phyloP scores from a whole-genome alignment of 129 eudicot species.

The Centaurea solstitialis region DNA sequence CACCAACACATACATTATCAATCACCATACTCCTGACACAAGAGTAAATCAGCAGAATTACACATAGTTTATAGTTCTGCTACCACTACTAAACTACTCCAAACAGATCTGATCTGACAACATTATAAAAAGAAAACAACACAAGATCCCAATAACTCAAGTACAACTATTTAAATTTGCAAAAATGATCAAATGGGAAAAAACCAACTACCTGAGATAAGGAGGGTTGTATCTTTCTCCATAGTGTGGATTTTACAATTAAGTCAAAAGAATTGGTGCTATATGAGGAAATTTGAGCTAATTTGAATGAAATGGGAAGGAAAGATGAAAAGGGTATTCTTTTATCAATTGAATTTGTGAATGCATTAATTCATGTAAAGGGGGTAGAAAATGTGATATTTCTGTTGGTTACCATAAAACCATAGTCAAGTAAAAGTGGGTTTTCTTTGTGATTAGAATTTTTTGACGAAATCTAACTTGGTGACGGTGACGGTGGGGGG shows the following conservation, averaged over 20 bases:
- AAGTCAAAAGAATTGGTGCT: not conserved
- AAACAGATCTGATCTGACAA: constrained; percentile 17
- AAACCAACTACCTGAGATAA: constrained; percentile 28
- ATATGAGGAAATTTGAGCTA: not conserved
- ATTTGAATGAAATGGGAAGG: not conserved
- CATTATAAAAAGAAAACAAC: not conserved
- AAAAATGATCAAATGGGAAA: not conserved
- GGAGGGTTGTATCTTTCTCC: constrained; percentile 37
- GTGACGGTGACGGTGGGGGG: not conserved
- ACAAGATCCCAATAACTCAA: constrained; percentile 7
- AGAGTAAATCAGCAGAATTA: not conserved
- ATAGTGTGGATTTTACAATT: constrained; percentile 4
- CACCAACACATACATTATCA: constrained; percentile 10
- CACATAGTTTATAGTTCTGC: not conserved
- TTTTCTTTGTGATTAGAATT: not conserved
- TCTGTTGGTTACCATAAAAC: not conserved
- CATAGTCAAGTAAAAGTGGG: constrained; percentile 2
- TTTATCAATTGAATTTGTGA: not conserved
- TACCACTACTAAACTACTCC: constrained; percentile 13
- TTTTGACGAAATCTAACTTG: not conserved
- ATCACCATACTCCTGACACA: not conserved
- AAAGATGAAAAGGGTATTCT: not conserved
- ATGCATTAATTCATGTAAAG: not conserved
- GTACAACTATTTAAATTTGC: not conserved
- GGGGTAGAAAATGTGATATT: not conserved